Conservation (phyloP, 345 rosid genomes). For the Pelargonium nanum region DNA sequence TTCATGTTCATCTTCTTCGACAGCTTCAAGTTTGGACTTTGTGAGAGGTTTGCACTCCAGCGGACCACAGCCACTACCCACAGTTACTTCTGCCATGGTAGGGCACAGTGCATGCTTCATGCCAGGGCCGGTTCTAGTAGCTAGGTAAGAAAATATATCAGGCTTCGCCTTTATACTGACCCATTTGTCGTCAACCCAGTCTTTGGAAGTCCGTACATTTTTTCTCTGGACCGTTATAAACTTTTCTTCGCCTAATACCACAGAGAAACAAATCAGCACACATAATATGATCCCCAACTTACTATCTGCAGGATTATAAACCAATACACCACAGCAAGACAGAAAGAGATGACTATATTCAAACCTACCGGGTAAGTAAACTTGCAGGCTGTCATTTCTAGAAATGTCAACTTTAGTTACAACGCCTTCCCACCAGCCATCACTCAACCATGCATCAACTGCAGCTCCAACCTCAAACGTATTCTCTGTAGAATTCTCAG, state of each 20-base stretch:
- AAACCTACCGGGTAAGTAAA: constrained; percentile 38
- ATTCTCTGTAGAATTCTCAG: constrained; percentile 7
- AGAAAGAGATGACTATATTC: not conserved
- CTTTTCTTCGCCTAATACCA: constrained; percentile 26
- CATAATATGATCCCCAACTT: not conserved
- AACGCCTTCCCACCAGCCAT: constrained; percentile 54
- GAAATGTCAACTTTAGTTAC: constrained; percentile 11
- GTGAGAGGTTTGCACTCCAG: constrained; percentile 6
- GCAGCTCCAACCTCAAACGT: constrained; percentile 25
- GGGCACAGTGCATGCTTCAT: constrained; percentile 2
- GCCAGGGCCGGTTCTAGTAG: constrained; percentile 8
- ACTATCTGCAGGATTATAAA: not conserved
- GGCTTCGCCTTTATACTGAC: constrained; percentile 24
- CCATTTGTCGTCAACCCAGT: constrained; percentile 39
- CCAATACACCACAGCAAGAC: not conserved
- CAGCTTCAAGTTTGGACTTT: constrained; percentile 6
- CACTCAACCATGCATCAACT: constrained; percentile 41
- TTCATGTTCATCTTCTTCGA: constrained; percentile 7
- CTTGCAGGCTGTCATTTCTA: constrained; percentile 15
- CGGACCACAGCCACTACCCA: constrained; percentile 2
- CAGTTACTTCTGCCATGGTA: constrained; percentile 2
- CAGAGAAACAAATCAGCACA: constrained; percentile 1
- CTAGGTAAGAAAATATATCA: constrained; percentile 16
- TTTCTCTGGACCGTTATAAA: constrained; percentile 16
- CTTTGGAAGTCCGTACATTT: constrained; percentile 29